These are phyloP conservation scores for Medicago arabica DNA, from an alignment of 306 rosid species.

Conservation along the genomic window DNA sequence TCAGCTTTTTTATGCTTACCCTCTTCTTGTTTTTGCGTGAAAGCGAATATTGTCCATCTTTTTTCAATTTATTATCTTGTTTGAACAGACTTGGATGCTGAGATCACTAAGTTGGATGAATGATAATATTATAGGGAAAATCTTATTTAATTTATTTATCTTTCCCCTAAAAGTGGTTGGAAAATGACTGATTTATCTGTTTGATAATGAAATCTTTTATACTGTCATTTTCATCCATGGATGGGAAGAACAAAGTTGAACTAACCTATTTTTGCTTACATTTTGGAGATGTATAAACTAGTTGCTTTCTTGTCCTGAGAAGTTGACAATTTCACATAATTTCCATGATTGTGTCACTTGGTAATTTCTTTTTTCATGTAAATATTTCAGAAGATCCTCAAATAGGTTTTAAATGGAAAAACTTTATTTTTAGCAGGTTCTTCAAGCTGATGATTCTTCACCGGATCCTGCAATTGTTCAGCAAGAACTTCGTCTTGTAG, in stretches of 20 bases:
- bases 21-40: constrained; percentile 19
- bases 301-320: constrained; percentile 35
- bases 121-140: neutral
- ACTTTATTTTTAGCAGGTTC: constrained; percentile 56
- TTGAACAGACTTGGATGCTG: neutral
- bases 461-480: constrained; percentile 64
- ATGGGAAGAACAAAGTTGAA: constrained; percentile 26
- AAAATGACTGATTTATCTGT: neutral
- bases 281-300: constrained; percentile 36
- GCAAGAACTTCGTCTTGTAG: constrained; percentile 92
- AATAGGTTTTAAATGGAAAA: constrained; percentile 23
- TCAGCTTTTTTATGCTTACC: constrained; percentile 47
- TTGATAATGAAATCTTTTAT: constrained; percentile 22
- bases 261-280: constrained; percentile 27
- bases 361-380: constrained; percentile 2
- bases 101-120: constrained; percentile 24
- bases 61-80: constrained; percentile 33
- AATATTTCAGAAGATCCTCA: constrained; percentile 16
- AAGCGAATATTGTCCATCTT: constrained; percentile 18
- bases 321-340: constrained; percentile 7
- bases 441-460: constrained; percentile 51
- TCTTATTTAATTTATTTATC: neutral
- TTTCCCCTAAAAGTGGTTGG: neutral
- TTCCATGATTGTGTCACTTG: constrained; percentile 25
- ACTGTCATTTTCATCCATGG: constrained; percentile 16